Base-by-base conservation (phyloP, 768 basidiomycete species). In the Boletellus sp. region DNA sequence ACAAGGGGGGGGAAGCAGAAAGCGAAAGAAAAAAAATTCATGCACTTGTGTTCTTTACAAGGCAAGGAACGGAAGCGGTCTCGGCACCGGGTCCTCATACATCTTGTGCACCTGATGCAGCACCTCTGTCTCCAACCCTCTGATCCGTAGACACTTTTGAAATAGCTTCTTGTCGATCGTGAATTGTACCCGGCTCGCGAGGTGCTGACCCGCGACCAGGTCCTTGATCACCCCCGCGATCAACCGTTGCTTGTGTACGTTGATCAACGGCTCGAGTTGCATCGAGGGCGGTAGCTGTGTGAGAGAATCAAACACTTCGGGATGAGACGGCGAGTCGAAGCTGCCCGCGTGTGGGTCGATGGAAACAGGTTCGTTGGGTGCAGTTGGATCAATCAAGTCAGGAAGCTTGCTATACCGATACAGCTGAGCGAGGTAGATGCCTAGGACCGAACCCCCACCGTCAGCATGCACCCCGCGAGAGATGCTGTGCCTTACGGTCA, bases 221-320 rank as follows among this genome's bases (percentile, higher is more conserved):
- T 80, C 77, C 65, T 90, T 90, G 71, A 92, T 87, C 36, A 89
- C 84, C 15, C 78, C 79, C 10, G 90, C 88, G 45, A 90, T 87
- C 56, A 85, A 70, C 32, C 90, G 81, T 63, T 93, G 90, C 68
- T 93, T 92, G 68, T 92, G 88, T 6, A 93, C 85, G 62, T 91
- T 93, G 70, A 93, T 89, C 50, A 93, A 68, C 4, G 90, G 89
- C 59, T 92, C 89, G 24, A 93, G 78, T 53, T 84, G 80, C 74
- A 91, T 88, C n/a, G 79, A 78, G 1, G 80, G 62, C 0, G 90
- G 90, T 4, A 92, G 78, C 8, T 84, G 78, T 3, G 82, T 76
- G 6, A 93, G 76, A 12, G 83, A 74, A 1, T 81, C 74, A 66
- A 93, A 93, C 23, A 91, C 87, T 52, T 90, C 87, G 0, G 90